Base-by-base conservation (phyloP, 192 early-diverging fungal species). In the Backusella liffmaniae region DNA sequence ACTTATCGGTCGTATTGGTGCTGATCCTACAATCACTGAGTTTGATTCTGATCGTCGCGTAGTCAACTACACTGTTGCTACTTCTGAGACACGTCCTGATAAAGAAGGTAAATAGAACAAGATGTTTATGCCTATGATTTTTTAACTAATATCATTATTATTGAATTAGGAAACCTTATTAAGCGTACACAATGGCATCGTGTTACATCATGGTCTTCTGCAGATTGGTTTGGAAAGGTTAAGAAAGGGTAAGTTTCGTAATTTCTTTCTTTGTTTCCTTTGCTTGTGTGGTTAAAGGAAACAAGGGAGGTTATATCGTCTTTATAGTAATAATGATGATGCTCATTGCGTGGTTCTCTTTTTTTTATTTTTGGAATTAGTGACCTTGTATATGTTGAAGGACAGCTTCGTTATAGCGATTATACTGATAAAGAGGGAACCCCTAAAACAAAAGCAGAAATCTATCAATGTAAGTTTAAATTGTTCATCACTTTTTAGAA, bases 181-280 rank as follows among this genome's bases (percentile, higher is more conserved):
- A 87, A 93, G 81, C 84, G 85, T 41, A 91, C 90, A 26, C 88
- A 88, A 73, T 93, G 91, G 91, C 91, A 93, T 80, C 84, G 82
- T 59, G 82, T 93, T 74, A 74, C 77, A 41, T 83, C 78, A 10
- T 89, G 85, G 83, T 77, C 81, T 35, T 70, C 78, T 26, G 73
- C 73, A 36, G 41, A 74, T 5, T 84, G 84, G 72, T 72, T 81
- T 30, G 82, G 85, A 0, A 79, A 82, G 34, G 74, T 93, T 32
- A 88, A 89, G 81, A 90, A 90, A 79, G 86, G 82, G 82, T 83
- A 72, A 59, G 32, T 49, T 49, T 62, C 10, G 26, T 62, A 3
- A 29, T 23, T 59, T 26, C 9, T 59, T 59, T 32, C 32, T 32
- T 12, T 39, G 10, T 39, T 39, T 37, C 0, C 36, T 37, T 37